A percentile compares a stretch with the other conserved stretches of the same genome.
Evolutionary conservation across 2,329 filamentous ascomycete species (phyloP).

Genomic region (Fusarium scirpi): DNA sequence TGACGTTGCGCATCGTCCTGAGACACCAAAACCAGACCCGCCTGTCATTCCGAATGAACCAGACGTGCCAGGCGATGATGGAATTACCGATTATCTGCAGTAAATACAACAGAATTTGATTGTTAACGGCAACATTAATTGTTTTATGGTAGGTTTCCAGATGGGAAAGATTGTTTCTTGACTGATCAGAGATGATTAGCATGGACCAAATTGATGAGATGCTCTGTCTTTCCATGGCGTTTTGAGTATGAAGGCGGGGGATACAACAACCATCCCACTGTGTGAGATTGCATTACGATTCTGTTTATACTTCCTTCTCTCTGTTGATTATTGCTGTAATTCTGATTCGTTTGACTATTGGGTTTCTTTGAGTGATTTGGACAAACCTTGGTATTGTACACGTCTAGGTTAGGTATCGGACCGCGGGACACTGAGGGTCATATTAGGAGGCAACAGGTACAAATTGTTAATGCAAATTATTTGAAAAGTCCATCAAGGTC

Average conservation of each 20-base stretch:
- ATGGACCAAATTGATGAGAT: conserved; percentile 11
- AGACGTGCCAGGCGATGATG: conserved; percentile 47
- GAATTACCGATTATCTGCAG: conserved; percentile 47
- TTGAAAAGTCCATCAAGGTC: background rate
- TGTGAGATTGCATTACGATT: background rate
- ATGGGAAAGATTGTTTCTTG: conserved; percentile 6
- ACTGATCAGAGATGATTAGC: conserved; percentile 33
- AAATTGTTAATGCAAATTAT: background rate
- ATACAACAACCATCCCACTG: background rate
- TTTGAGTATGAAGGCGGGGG: conserved; percentile 1
- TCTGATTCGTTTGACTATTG: background rate
- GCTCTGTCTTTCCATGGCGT: conserved; percentile 14
- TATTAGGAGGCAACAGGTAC: background rate
- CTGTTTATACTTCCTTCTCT: background rate
- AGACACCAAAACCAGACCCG: conserved; percentile 50
- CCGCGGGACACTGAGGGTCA: background rate
- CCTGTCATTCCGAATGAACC: conserved; percentile 49
- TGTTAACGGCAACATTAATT: background rate
- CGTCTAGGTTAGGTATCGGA: background rate
- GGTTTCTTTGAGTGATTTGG: background rate
- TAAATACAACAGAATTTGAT: conserved; percentile 2
- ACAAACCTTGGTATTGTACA: background rate
- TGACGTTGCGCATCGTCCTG: conserved; percentile 44
- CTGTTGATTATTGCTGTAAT: background rate
- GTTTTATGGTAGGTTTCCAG: conserved; percentile 21